Evolutionary conservation across 192 early-diverging fungal genomes (phyloP).

Genomic region (Radiomyces spectabilis): DNA sequence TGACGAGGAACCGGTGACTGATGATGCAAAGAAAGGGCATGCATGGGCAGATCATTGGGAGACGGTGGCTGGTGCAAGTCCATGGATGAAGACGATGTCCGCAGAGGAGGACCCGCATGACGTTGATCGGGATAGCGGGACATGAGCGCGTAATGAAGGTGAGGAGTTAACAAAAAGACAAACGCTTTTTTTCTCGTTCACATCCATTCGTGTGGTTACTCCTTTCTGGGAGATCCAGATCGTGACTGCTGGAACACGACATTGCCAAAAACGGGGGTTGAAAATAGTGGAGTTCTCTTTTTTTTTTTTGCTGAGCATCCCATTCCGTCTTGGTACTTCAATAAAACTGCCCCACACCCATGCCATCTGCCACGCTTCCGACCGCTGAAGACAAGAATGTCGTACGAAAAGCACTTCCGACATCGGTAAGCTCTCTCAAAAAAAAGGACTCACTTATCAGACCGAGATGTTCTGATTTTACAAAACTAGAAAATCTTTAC

Average conservation of each 20-base stretch:
- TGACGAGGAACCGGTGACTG: not conserved
- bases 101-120: no score
- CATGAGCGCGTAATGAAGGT: no score
- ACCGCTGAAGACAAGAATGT: conserved; percentile 20
- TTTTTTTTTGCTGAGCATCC: not conserved
- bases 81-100: no score
- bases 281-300: not conserved
- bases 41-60: not conserved
- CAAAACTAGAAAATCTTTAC: conserved; percentile 65
- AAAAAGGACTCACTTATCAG: not conserved
- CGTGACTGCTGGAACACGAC: not conserved
- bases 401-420: conserved; percentile 17
- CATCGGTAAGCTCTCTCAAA: conserved; percentile 7
- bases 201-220: no score
- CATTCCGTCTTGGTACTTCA: not conserved
- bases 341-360: not conserved
- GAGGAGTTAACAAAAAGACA: no score
- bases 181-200: no score
- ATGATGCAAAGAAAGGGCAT: not conserved
- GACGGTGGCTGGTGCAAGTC: not conserved
- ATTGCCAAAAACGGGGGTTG: not conserved
- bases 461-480: not conserved
- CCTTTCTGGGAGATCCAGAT: no score
- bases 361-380: conserved; percentile 22
- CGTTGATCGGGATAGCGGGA: no score